Evolutionary conservation across 2,329 filamentous ascomycete genomes (phyloP).

Genomic region (Endocalyx cinctus): DNA sequence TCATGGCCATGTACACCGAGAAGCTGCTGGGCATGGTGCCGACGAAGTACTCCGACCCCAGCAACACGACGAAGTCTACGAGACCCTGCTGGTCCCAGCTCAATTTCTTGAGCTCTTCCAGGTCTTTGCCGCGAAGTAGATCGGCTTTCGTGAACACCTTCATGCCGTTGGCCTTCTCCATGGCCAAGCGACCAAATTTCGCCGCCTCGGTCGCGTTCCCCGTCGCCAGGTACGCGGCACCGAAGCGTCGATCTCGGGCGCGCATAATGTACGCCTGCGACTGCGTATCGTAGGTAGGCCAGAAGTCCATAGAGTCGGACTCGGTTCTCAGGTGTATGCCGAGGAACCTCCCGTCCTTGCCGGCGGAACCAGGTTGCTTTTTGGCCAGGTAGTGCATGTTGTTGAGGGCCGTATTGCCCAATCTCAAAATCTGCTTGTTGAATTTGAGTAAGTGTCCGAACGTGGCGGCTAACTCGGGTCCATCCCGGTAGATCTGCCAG

Average conservation of each 20-base stretch:
- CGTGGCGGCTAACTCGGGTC: conserved; percentile 40
- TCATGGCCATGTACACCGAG: conserved; percentile 42
- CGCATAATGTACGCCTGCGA: conserved; percentile 33
- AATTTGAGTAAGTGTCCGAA: conserved; percentile 39
- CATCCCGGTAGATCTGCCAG: conserved; percentile 41
- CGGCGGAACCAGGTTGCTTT: conserved; percentile 12
- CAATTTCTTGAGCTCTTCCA: conserved; percentile 29
- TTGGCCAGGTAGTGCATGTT: conserved; percentile 30
- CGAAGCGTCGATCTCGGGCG: conserved; percentile 26
- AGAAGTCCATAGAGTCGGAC: conserved; percentile 39
- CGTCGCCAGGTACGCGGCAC: conserved; percentile 40
- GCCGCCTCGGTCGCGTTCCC: conserved; percentile 38
- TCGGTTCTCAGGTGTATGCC: conserved; percentile 46
- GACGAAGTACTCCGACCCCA: conserved; percentile 36
- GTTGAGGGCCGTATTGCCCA: conserved; percentile 32
- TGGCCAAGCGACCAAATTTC: conserved; percentile 31
- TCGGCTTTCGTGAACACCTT: conserved; percentile 34
- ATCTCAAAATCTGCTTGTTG: conserved; percentile 35
- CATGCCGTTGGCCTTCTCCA: conserved; percentile 26
- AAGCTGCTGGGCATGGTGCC: conserved; percentile 45
- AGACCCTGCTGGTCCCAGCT: conserved; percentile 42
- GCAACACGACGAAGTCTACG: conserved; percentile 36
- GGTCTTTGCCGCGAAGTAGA: conserved; percentile 27
- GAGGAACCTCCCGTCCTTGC: conserved; percentile 24
- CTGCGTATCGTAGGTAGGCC: conserved; percentile 41